Base-by-base conservation (phyloP, 257 asterid genomes). In the Rhazya stricta region DNA sequence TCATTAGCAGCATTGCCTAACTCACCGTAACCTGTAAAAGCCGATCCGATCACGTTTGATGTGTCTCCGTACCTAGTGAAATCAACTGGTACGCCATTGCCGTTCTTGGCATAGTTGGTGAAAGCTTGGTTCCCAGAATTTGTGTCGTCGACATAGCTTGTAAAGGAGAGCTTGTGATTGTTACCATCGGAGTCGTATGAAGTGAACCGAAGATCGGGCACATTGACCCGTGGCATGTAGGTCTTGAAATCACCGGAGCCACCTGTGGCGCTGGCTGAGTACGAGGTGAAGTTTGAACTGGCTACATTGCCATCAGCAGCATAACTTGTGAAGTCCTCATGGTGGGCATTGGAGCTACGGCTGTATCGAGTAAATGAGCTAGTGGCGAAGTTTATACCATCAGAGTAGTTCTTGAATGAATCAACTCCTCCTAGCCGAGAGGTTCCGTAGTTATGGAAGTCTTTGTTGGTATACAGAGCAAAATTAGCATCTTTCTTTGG, bases 261-360 rank as follows among this genome's bases (percentile, higher is more conserved):
- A 21, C 95, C 95, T 0, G 85, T 77, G 67, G 98, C 86, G 34
- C 71, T 19, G 10, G 85, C 65, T 19, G 83, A 91, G 74, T 93
- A 93, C 15, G 98, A 91, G 23, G 91, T 78, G 89, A 93, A 93
- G 77, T 88, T 91, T 3, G 91, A 71, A 34, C 54, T 70, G 3
- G 88, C 98, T 32, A 93, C 96, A 60, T 91, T 93, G 42, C 86
- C 96, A 39, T 93, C 98, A 18, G 43, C 46, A 3, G 91, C 93
- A 19, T 93, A 93, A 86, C 87, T 80, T 0, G 87, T 1, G 85
- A 93, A 93, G 1, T 71, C 89, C 78, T 89, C 98, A 0, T 15
- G 77, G 73, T 82, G 96, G 74, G 85, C 90, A n/a, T 87, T 87
- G 39, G 97, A 79, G 65, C 76, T 74, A 8, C 88, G 84, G 84